Conservation (phyloP, 2,329 filamentous ascomycete genomes). For the Zymoseptoria passerinii region DNA sequence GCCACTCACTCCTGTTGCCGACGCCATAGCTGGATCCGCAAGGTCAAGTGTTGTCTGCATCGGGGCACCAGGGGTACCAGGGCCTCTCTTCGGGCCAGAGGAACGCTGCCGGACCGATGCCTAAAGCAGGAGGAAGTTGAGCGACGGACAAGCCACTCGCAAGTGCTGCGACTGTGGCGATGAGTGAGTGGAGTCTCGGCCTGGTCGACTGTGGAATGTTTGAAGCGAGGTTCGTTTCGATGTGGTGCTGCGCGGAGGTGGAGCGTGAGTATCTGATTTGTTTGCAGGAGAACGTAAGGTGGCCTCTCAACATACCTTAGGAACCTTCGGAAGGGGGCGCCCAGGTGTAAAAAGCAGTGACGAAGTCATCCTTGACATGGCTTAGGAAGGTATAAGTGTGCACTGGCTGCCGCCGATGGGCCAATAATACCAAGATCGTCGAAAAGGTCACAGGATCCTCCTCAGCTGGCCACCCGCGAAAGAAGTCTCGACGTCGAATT, state of each 20-base stretch:
- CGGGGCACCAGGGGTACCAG: conserved; percentile 50
- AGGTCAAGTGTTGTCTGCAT: conserved; percentile 48
- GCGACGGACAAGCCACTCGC: background rate
- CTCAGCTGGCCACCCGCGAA: background rate
- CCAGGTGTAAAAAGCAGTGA: background rate
- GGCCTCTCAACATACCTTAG: too few species aligned
- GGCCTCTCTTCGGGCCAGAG: conserved; percentile 52
- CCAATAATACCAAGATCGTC: background rate
- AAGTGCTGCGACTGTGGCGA: background rate
- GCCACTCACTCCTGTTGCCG: conserved; percentile 41
- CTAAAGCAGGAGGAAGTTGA: background rate
- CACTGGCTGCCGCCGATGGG: background rate
- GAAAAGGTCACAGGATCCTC: background rate
- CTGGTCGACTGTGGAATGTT: background rate
- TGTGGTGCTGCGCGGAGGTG: background rate
- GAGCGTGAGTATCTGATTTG: background rate
- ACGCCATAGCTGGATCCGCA: conserved; percentile 47
- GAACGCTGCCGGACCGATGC: conserved; percentile 27
- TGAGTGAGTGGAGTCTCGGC: background rate
- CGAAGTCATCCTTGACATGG: background rate
- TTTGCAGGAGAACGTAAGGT: background rate
- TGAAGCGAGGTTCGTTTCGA: background rate
- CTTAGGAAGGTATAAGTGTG: background rate
- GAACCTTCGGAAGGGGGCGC: background rate
- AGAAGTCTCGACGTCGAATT: background rate